These are phyloP conservation scores for Madurella fahalii DNA, from an alignment of 2,329 filamentous ascomycete genomes.

Conservation along the genomic window DNA sequence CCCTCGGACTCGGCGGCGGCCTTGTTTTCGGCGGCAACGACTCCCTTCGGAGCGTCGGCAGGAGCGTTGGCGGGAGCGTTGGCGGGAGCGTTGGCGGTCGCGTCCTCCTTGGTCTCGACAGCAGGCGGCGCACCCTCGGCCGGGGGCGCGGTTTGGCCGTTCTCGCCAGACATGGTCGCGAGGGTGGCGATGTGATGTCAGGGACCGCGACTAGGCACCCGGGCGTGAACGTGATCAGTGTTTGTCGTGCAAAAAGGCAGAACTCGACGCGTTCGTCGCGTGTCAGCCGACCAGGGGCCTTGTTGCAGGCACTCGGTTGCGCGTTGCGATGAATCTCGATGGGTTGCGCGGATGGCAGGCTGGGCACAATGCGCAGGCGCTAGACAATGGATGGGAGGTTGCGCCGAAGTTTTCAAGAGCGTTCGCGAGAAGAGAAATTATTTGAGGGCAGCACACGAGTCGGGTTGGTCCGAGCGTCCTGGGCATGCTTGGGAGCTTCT, in stretches of 20 bases:
- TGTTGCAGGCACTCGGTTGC: conserved; percentile 10
- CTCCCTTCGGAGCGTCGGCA: conserved; percentile 3
- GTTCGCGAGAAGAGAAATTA: conserved; percentile 25
- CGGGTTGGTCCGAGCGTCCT: conserved; percentile 23
- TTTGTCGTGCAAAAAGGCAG: conserved; percentile 19
- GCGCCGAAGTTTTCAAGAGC: conserved; percentile 20
- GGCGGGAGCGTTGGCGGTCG: conserved; percentile 10
- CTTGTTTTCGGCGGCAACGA: conserved; percentile 14
- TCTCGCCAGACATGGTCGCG: conserved; percentile 29
- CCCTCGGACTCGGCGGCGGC: conserved; percentile 16
- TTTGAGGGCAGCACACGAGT: conserved; percentile 22
- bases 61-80: conserved; percentile 4
- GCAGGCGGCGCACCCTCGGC: conserved; percentile 20
- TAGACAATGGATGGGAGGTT: conserved; percentile 13
- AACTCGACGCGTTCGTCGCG: conserved; percentile 26
- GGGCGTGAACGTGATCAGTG: conserved; percentile 7
- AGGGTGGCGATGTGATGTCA: conserved; percentile 27
- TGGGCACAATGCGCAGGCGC: conserved; percentile 19
- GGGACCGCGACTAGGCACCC: conserved; percentile 20
- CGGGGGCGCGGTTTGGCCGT: conserved; percentile 15
- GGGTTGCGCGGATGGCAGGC: conserved; percentile 19
- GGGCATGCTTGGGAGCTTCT: conserved; percentile 17
- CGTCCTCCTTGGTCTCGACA: conserved; percentile 18
- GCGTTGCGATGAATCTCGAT: conserved; percentile 21
- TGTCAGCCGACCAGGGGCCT: conserved; percentile 8